Conservation (phyloP, 495 filamentous ascomycete species). For the Talaromyces proteolyticus region DNA sequence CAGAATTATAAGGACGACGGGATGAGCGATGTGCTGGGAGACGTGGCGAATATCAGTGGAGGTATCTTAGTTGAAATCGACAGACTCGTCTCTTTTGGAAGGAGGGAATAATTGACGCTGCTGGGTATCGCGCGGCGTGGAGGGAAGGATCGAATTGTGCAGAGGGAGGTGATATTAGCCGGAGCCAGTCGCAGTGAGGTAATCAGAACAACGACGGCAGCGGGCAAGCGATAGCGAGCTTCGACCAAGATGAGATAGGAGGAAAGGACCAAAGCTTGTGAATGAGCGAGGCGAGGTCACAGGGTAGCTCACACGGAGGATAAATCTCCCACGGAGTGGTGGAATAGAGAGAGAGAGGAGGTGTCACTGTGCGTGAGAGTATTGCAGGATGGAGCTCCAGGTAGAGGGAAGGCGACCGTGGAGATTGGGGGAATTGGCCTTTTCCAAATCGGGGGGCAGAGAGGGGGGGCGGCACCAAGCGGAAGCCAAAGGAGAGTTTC, state of each 20-base stretch:
- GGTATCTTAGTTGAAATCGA: too few species aligned
- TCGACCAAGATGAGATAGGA: too few species aligned
- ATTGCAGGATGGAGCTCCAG: constrained; percentile 20
- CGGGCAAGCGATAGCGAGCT: too few species aligned
- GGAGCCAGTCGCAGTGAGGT: too few species aligned
- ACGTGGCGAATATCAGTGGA: too few species aligned
- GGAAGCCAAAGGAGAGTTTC: constrained; percentile 5
- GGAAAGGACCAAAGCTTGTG: too few species aligned
- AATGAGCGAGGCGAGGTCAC: too few species aligned
- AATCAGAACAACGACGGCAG: too few species aligned
- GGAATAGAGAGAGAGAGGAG: too few species aligned
- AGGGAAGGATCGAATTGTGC: constrained; percentile 35
- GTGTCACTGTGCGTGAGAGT: too few species aligned
- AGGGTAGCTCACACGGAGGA: too few species aligned
- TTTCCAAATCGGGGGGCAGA: constrained; percentile 2
- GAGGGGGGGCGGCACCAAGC: constrained; percentile 6
- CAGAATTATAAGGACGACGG: not conserved
- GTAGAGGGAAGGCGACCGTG: constrained; percentile 28
- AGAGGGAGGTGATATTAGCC: constrained; percentile 17
- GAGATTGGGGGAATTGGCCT: constrained; percentile 13
- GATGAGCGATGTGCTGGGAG: not conserved
- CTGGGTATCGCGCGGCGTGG: constrained; percentile 10
- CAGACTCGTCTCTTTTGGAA: not conserved
- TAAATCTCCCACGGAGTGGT: too few species aligned
- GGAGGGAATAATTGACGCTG: constrained; percentile 27